Conservation (phyloP, 257 asterid genomes). For the Rubia yunnanensis region DNA sequence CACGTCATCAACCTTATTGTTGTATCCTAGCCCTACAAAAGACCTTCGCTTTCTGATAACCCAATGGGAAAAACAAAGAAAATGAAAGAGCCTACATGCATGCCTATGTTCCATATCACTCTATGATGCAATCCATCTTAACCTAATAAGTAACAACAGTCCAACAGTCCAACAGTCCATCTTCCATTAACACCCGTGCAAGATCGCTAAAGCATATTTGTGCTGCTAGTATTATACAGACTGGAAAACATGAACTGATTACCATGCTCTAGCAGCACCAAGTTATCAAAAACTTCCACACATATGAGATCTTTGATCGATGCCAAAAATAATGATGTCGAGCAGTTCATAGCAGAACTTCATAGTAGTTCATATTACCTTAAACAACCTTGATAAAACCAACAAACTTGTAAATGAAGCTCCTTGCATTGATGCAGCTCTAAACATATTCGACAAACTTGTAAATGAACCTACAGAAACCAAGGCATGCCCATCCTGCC, state of each 20-base stretch:
- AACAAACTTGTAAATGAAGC: conserved; percentile 41
- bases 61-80: no score
- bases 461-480: no score
- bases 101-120: neutral
- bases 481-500: no score
- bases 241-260: neutral
- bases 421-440: no score
- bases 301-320: neutral
- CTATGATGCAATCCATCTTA: neutral
- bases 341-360: neutral
- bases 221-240: neutral
- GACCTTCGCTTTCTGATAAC: neutral
- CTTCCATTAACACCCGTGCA: no score
- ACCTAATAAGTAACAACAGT: no score
- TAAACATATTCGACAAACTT: no score
- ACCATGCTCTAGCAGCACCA: no score
- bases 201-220: no score
- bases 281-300: neutral
- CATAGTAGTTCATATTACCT: conserved; percentile 35
- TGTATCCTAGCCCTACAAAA: neutral
- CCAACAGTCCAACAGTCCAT: no score
- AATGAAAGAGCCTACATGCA: no score
- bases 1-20: neutral
- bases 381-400: conserved; percentile 92
- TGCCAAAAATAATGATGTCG: neutral